Percentiles rank a stretch among this genome's conserved stretches.
phyloP scores from a whole-genome alignment of 306 rosid species.

The Castanea crenata region DNA sequence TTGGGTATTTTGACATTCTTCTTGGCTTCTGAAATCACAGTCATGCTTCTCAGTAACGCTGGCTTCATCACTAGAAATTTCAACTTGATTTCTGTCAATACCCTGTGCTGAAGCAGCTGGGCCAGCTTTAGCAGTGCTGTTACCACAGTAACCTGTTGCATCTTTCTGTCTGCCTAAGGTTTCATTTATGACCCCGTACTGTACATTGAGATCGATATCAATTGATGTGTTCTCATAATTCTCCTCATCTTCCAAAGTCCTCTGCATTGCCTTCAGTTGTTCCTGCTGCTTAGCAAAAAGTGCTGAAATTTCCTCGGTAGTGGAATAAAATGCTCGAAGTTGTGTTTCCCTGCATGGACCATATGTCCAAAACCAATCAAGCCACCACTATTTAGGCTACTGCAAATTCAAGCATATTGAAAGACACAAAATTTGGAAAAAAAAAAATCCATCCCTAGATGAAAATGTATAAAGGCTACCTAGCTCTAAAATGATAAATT shows the following conservation, averaged over 20 bases:
- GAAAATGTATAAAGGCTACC: neutral
- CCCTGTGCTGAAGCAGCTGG: constrained; percentile 54
- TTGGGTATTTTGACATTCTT: constrained; percentile 68
- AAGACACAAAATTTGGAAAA: constrained; percentile 22
- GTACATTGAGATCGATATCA: constrained; percentile 58
- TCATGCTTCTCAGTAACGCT: constrained; percentile 84
- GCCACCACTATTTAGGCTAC: neutral
- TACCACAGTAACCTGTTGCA: constrained; percentile 33
- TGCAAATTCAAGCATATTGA: neutral
- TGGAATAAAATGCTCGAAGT: constrained; percentile 89
- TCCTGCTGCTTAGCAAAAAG: constrained; percentile 87
- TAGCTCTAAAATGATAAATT: no score
- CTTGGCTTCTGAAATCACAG: constrained; percentile 64
- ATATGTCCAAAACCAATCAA: neutral
- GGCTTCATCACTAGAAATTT: constrained; percentile 65
- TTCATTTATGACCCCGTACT: constrained; percentile 32
- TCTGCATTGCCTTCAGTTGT: constrained; percentile 88
- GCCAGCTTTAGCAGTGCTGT: constrained; percentile 43
- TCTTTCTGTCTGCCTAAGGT: constrained; percentile 34
- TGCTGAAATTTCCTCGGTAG: constrained; percentile 83
- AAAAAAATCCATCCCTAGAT: neutral
- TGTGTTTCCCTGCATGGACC: constrained; percentile 74
- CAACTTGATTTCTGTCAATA: constrained; percentile 40
- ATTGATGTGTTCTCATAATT: constrained; percentile 73
- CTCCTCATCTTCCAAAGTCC: constrained; percentile 90